phyloP scores from a whole-genome alignment of 2,329 filamentous ascomycete genomes.

The Monosporascus sp. region DNA sequence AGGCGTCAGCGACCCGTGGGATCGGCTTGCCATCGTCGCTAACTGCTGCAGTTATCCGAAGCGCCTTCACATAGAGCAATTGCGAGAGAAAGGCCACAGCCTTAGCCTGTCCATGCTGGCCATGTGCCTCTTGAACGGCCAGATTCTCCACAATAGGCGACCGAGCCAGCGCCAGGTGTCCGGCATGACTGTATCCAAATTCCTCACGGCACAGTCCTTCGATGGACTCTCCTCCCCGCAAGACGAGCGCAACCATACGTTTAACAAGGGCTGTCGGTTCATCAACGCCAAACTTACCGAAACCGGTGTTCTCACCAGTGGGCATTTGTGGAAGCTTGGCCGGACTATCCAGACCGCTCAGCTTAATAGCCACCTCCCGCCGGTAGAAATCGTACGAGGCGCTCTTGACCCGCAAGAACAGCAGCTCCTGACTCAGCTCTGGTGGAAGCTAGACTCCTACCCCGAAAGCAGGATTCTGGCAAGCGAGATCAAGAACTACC shows the following conservation, averaged over 20 bases:
- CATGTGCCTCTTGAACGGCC: conserved; percentile 8
- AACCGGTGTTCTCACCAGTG: neutral
- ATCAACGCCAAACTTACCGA: neutral
- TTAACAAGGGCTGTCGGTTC: neutral
- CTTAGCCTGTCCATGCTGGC: conserved; percentile 4
- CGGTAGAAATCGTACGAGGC: neutral
- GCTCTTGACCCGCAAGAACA: neutral
- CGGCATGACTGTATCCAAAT: neutral
- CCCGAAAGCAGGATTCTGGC: neutral
- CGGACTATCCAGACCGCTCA: neutral
- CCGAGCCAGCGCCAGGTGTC: neutral
- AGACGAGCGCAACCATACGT: neutral
- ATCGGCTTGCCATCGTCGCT: conserved; percentile 5
- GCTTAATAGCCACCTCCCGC: neutral
- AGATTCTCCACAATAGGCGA: conserved; percentile 2
- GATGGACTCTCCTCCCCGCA: conserved; percentile 30
- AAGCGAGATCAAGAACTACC: neutral
- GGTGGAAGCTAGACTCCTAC: neutral
- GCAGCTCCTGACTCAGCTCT: neutral
- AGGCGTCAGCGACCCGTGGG: conserved; percentile 1
- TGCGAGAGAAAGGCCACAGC: neutral
- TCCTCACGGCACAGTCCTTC: neutral
- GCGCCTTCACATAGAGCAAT: conserved; percentile 1
- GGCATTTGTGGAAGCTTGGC: neutral
- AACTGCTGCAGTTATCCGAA: conserved; percentile 5